phyloP scores from a whole-genome alignment of 768 basidiomycete species.

The Lyophyllum decastes region DNA sequence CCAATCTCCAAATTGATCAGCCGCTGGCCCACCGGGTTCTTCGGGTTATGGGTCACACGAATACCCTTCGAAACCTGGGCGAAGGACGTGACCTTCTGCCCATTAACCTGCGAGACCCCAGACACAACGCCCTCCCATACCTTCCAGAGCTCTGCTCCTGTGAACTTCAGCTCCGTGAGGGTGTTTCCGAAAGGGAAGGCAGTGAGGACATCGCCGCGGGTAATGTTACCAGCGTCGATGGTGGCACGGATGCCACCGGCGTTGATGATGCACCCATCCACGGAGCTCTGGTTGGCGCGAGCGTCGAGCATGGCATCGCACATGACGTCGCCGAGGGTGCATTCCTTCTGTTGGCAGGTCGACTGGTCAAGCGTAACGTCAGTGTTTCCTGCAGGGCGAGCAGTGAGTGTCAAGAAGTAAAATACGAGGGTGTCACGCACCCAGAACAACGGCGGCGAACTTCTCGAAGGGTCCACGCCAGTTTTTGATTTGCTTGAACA shows the following conservation, averaged over 20 bases:
- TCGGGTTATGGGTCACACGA: conserved; percentile 3
- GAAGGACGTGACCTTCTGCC: conserved; percentile 3
- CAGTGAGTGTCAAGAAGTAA: background rate
- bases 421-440: background rate
- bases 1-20: conserved; percentile 10
- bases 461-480: conserved; percentile 10
- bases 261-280: conserved; percentile 10
- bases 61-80: conserved; percentile 3
- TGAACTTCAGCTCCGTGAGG: conserved; percentile 2
- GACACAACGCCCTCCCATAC: conserved; percentile 2
- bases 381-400: background rate
- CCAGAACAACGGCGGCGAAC: conserved; percentile 1
- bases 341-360: conserved; percentile 6
- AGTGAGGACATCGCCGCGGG: conserved; percentile 5
- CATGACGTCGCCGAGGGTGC: conserved; percentile 5
- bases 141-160: conserved; percentile 2
- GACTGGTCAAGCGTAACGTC: conserved; percentile 6
- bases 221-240: conserved; percentile 5
- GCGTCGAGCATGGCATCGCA: conserved; percentile 9
- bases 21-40: background rate
- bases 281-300: background rate
- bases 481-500: conserved; percentile 1
- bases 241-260: conserved; percentile 6
- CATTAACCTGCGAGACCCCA: background rate
- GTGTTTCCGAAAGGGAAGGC: conserved; percentile 12